Percentiles rank a stretch among this genome's conserved stretches.
phyloP scores from a whole-genome alignment of 2,329 filamentous ascomycete species.

The Didymella segeticola region DNA sequence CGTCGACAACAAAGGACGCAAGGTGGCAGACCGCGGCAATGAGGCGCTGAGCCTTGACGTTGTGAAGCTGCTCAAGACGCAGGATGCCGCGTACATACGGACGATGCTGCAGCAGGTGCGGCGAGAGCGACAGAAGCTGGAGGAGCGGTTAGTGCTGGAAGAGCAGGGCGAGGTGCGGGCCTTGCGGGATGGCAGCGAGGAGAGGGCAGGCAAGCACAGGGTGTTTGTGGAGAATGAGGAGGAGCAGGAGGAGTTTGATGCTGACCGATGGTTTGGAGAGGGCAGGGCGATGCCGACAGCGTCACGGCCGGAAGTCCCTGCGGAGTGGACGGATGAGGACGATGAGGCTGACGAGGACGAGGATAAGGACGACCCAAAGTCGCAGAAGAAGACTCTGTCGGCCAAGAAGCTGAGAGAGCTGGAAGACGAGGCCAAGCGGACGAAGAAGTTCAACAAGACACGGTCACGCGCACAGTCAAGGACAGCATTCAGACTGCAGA shows the following conservation, averaged over 20 bases:
- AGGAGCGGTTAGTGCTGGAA: slow-evolving; percentile 47
- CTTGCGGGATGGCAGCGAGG: slow-evolving; percentile 39
- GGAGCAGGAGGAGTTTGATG: slow-evolving; percentile 50
- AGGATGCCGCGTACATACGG: slow-evolving; percentile 68
- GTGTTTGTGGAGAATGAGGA: slow-evolving; percentile 52
- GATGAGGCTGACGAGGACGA: slow-evolving; percentile 34
- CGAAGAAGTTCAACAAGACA: slow-evolving; percentile 48
- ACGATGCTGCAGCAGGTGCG: slow-evolving; percentile 64
- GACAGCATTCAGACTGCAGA: slow-evolving; percentile 58
- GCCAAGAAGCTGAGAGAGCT: slow-evolving; percentile 44
- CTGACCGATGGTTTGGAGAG: slow-evolving; percentile 50
- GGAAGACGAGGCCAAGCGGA: slow-evolving; percentile 36
- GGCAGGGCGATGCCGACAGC: slow-evolving; percentile 33
- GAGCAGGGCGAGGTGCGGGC: slow-evolving; percentile 51
- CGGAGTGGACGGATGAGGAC: slow-evolving; percentile 34
- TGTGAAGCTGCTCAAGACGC: slow-evolving; percentile 69
- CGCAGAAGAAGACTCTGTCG: slow-evolving; percentile 32
- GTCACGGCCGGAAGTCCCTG: slow-evolving; percentile 28
- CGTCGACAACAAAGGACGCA: slow-evolving; percentile 54
- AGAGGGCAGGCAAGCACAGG: slow-evolving; percentile 39
- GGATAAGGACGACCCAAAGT: slow-evolving; percentile 19
- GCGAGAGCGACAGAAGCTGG: slow-evolving; percentile 60
- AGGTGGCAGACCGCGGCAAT: slow-evolving; percentile 55
- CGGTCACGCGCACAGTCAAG: slow-evolving; percentile 58
- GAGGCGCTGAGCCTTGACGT: slow-evolving; percentile 61